Base-by-base conservation (phyloP, 176 grass and related monocot species). In the Ensete glaucum region DNA sequence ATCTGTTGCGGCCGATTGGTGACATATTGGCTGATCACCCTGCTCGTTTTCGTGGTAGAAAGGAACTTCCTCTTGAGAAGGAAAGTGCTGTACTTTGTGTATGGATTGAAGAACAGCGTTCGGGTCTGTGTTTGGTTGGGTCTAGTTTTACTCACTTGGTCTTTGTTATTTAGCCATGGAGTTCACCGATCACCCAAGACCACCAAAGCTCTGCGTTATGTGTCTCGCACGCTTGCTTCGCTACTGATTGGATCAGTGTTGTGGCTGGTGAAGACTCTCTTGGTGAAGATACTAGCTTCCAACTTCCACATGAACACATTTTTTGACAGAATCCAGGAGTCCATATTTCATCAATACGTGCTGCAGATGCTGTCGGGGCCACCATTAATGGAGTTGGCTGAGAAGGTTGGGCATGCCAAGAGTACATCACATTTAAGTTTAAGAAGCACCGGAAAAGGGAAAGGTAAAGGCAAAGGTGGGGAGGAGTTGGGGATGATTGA, bases 271-370 rank as follows among this genome's bases (percentile, higher is more conserved):
- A 99, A 99, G 75, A 99, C 84, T 0, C 87, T 93, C 50, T 53
- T 91, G 82, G 93, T 99, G 95, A 99, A 99, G 86, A 22, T 93
- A 27, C 66, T 99, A 0, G 95, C 95, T 0, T 93, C 95, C 57
- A 82, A 88, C 1, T 99, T 99, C 78, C 95, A 99, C 68, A 84
- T 92, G 60, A 99, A 89, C 80, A 68, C 84, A 7, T 99, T 94
- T 78, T 99, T 99, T 12, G 95, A 99, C n/a, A 79, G 95, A 74
- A 99, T 99, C 75, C 95, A 94, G 68, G 95, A 94, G 80, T 91
- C 86, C 26, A 77, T 99, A 19, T 99, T 91, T 77, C 79, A 99
- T 52, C 95, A 99, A 73, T 99, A 99, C 29, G 78, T 99, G 24
- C 88, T 99, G 59, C 95, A 99, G 84, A 84, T 25, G 8, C 86